phyloP scores from a whole-genome alignment of 371 early-diverging fungal genomes.

The Saksenaea vasiformis region DNA sequence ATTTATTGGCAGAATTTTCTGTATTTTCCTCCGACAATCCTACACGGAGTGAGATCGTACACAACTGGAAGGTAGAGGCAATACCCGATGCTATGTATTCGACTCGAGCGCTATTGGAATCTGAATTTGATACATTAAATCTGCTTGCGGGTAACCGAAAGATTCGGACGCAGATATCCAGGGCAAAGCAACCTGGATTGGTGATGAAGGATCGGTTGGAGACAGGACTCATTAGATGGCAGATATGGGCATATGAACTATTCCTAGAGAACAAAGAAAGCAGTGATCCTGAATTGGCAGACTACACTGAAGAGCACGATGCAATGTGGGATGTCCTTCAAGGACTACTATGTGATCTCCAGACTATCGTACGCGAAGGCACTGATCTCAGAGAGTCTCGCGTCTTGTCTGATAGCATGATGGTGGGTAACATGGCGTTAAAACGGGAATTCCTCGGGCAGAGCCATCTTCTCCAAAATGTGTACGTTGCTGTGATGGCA shows the following conservation, averaged over 20 bases:
- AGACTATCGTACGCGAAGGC: constrained; percentile 20
- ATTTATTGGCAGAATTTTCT: constrained; percentile 11
- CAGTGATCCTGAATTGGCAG: neutral
- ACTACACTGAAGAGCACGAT: neutral
- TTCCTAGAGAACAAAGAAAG: constrained; percentile 16
- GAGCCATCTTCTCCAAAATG: constrained; percentile 23
- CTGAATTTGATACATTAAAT: constrained; percentile 19
- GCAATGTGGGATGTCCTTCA: constrained; percentile 48
- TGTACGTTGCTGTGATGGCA: constrained; percentile 40
- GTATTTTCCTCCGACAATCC: constrained; percentile 33
- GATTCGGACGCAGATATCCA: constrained; percentile 42
- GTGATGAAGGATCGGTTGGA: constrained; percentile 43
- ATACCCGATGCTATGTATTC: constrained; percentile 44
- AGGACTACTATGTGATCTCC: constrained; percentile 41
- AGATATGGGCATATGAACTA: constrained; percentile 41
- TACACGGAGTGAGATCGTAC: constrained; percentile 39
- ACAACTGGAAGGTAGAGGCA: constrained; percentile 44
- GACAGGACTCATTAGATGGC: constrained; percentile 42
- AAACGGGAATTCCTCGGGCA: constrained; percentile 36
- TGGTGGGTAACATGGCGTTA: constrained; percentile 47
- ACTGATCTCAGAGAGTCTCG: constrained; percentile 12
- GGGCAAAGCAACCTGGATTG: constrained; percentile 33
- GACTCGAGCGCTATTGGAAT: constrained; percentile 42
- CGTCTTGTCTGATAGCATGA: constrained; percentile 42
- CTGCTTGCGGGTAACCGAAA: constrained; percentile 19